Base-by-base conservation (phyloP, 345 rosid genomes). In the Salix udensis region DNA sequence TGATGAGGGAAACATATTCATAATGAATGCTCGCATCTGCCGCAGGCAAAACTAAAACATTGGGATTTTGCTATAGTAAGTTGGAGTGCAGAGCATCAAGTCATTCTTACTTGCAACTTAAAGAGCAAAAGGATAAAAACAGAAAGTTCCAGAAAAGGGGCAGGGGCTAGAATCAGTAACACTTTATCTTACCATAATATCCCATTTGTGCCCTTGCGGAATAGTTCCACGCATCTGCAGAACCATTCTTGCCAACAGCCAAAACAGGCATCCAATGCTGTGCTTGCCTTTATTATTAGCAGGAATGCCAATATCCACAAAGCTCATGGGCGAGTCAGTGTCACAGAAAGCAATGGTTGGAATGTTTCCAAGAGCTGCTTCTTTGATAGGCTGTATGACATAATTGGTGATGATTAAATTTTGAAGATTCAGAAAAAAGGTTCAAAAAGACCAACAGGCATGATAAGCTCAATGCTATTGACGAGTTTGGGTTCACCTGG, bases 221-320 rank as follows among this genome's bases (percentile, higher is more conserved):
- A 95, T 91, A 66, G 94, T 87, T 61, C 98, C 97, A 24, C 98
- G 97, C 98, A 95, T 95, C 79, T 95, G 97, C 67, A 90, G 88
- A 67, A 95, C 98, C 98, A 95, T 95, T 67, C 97, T 90, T 16
- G 97, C 97, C 79, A 95, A 84, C 62, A 95, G 88, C 98, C 98
- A 92, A 85, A 94, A 94, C 26, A 94, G 87, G 46, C 98, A 94
- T 0, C 98, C 98, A 73, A 93, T 95, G 84, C 96, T 89, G 86
- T 95, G 97, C 79, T 95, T 95, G 23, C 98, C 98, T 82, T 95
- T 95, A 89, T 95, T 95, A 71, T 93, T 95, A 58, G 98, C 93
- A 1, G 98, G 98, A 82, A 95, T 95, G 31, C 98, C 98, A 7
- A 95, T 89, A 79, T 95, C 98, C 12, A 95, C 98, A 75, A 82